These are phyloP conservation scores for Achlya hypogyna DNA, from an alignment of 352 stramenopile genomes.

Conservation along the genomic window DNA sequence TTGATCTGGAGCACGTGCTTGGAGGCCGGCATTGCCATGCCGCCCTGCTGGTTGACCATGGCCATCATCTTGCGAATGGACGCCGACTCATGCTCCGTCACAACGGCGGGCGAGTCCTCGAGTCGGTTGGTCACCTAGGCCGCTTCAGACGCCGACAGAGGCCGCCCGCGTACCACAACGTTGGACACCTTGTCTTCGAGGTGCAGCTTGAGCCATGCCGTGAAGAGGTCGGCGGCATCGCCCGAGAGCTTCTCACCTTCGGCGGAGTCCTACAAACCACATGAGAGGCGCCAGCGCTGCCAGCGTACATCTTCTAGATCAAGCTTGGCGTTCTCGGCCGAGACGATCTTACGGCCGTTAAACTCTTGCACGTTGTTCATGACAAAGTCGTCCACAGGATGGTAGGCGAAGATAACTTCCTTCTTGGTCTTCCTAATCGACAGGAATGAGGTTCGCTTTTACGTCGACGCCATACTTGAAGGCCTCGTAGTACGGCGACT, in stretches of 20 bases:
- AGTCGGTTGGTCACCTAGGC: slow-evolving; percentile 82
- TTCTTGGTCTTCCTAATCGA: slow-evolving; percentile 72
- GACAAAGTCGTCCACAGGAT: slow-evolving; percentile 99
- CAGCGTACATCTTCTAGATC: slow-evolving; percentile 62
- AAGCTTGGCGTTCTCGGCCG: slow-evolving; percentile 93
- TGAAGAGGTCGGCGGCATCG: slow-evolving; percentile 84
- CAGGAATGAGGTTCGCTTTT: neutral
- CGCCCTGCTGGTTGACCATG: slow-evolving; percentile 89
- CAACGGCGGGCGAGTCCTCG: slow-evolving; percentile 95
- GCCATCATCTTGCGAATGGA: slow-evolving; percentile 97
- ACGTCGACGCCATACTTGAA: slow-evolving; percentile 85
- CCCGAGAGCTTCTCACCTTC: slow-evolving; percentile 62
- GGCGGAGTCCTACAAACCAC: slow-evolving; percentile 34
- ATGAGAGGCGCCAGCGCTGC: neutral
- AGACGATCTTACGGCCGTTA: slow-evolving; percentile 93
- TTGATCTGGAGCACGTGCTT: slow-evolving; percentile 99
- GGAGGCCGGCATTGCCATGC: slow-evolving; percentile 38
- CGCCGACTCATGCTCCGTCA: slow-evolving; percentile 97
- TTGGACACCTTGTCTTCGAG: slow-evolving; percentile 87
- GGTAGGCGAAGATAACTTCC: slow-evolving; percentile 98
- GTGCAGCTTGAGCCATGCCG: slow-evolving; percentile 88
- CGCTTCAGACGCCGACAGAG: slow-evolving; percentile 2
- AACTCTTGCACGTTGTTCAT: slow-evolving; percentile 98
- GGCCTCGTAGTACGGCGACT: slow-evolving; percentile 98
- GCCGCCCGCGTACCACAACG: slow-evolving; percentile 45